Conservation (phyloP, 257 asterid genomes). For the Thymus mandschuricus region DNA sequence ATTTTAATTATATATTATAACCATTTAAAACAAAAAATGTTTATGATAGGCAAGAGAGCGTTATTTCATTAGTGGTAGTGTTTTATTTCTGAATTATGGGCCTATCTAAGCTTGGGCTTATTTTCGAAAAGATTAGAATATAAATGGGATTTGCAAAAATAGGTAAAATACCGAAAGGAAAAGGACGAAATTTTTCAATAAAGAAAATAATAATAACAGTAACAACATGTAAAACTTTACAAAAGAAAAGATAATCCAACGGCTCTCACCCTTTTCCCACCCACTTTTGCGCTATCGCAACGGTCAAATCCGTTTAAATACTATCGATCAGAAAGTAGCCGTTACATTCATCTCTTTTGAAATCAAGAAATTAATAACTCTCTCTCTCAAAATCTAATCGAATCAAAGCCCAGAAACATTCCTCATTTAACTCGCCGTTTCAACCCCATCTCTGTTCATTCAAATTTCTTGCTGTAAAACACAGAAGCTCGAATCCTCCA, state of each 20-base stretch:
- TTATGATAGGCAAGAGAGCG: no score
- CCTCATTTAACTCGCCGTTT: conserved; percentile 15
- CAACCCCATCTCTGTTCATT: conserved; percentile 12
- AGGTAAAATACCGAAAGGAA: no score
- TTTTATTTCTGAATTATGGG: no score
- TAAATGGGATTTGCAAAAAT: no score
- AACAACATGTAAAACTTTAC: no score
- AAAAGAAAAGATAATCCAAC: not conserved
- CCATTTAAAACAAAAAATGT: no score
- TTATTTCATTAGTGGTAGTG: no score
- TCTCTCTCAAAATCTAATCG: conserved; percentile 18
- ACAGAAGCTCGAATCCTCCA: conserved; percentile 2
- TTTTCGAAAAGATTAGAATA: no score
- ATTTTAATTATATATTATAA: no score
- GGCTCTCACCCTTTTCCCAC: not conserved
- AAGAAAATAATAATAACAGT: no score
- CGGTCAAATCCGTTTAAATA: not conserved
- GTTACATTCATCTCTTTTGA: conserved; percentile 1
- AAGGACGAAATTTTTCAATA: no score
- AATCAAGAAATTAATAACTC: conserved; percentile 24
- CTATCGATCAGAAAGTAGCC: not conserved
- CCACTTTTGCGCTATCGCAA: not conserved
- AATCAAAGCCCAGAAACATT: not conserved
- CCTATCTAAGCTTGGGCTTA: no score
- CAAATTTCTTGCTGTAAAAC: conserved; percentile 16